Evolutionary conservation across 2,329 filamentous ascomycete genomes (phyloP), one percentile per base, ranked within the genome.

Genomic region (Penicillium sp.): DNA sequence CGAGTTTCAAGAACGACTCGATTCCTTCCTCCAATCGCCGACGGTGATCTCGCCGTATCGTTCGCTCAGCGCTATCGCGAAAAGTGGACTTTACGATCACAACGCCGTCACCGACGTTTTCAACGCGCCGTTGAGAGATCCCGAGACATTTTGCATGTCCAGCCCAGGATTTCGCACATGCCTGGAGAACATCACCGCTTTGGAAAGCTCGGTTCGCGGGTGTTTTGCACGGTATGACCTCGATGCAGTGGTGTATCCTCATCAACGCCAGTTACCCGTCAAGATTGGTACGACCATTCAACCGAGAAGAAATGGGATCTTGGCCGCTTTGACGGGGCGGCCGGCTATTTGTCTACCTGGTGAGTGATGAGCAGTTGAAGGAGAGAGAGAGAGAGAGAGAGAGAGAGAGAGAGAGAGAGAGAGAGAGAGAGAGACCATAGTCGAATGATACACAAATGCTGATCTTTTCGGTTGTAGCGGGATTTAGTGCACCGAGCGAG

Each of bases 261-360:
- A 85, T 59, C 82, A 85, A 57, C 76, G 76, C 58, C 83, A 83
- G 46, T 73, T 85, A 1, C 79, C 82, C 5, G 80, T 83, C 2
- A 74, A 75, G 39, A 63, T 83, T 25, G 81, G 80, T 3, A 73
- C 75, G 1, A 69, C 76, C 0, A 76, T 73, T 0, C 82, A 85
- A 64, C 68, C 68, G n/a, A 81, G 81, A 1, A 70, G 82, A 2
- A 85, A 81, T 53, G 78, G 78, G 3, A 77, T 80, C 40, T 58
- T 80, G 1, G 78, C 76, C 3, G 76, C 78, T 0, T 58, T 80
- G 45, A 79, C 77, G 1, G 77, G 77, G 0, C 68, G 62, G 4
- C 77, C 78, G 8, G 77, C 79, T 4, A 70, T 81, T 48, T 69
- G 68, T 48, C 52, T 72, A 27, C 69, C 70, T 34, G 61, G 61